Base-by-base conservation (phyloP, 108 stramenopile genomes). In the Bacterosira constricta region DNA sequence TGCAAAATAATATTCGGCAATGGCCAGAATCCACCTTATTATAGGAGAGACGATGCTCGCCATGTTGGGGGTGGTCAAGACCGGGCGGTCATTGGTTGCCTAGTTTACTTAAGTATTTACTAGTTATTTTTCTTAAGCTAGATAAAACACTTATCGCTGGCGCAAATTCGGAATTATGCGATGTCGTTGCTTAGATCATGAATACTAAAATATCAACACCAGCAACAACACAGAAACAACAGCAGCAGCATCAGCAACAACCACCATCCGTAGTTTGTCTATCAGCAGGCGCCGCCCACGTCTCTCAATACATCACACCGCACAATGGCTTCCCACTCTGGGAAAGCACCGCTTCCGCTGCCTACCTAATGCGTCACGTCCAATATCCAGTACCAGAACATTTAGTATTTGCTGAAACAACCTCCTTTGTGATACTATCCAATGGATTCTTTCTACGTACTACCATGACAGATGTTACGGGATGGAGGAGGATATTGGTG, bases 201-300 rank as follows among this genome's bases (percentile, higher is more conserved):
- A 10, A n/a, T n/a, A n/a, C n/a, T n/a, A n/a, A n/a, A n/a, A n/a
- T n/a, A n/a, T n/a, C n/a, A n/a, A n/a, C n/a, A n/a, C n/a, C n/a
- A n/a, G n/a, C n/a, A n/a, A n/a, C n/a, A n/a, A n/a, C n/a, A n/a
- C n/a, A n/a, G n/a, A n/a, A n/a, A n/a, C n/a, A n/a, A n/a, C n/a
- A n/a, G n/a, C n/a, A n/a, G n/a, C n/a, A n/a, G n/a, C n/a, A n/a
- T n/a, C n/a, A n/a, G n/a, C n/a, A n/a, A n/a, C n/a, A n/a, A n/a
- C n/a, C n/a, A n/a, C n/a, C n/a, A n/a, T n/a, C 85, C 0, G 78
- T 92, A 26, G 39, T 95, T n/a, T 85, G 85, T 59, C 69, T 95
- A 8, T 90, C 89, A 13, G 93, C 93, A 13, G 93, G 93, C 0
- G 90, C 93, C 17, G 90, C 90, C n/a, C 93, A 95, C 79, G 29